These are phyloP conservation scores for Suillus subalutaceus DNA, from an alignment of 768 basidiomycete species.

Conservation along the genomic window DNA sequence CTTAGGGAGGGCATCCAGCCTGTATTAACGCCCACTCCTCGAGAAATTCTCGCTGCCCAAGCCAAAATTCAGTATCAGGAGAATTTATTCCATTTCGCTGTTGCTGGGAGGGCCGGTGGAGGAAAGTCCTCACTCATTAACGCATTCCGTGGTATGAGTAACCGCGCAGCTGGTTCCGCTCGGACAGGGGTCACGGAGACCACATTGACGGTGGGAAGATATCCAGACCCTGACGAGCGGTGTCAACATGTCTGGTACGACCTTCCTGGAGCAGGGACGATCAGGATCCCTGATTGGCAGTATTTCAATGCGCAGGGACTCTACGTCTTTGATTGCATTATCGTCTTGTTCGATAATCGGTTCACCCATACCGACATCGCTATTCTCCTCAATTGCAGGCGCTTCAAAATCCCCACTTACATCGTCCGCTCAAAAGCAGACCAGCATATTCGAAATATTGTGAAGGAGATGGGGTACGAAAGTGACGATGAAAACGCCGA, in stretches of 20 bases:
- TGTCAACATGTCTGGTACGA: conserved; percentile 30
- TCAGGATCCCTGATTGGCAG: conserved; percentile 25
- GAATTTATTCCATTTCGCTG: conserved; percentile 28
- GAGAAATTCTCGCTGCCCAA: conserved; percentile 16
- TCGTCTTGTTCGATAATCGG: conserved; percentile 21
- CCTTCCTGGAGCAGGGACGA: conserved; percentile 32
- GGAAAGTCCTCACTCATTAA: conserved; percentile 37
- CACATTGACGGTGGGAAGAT: conserved; percentile 22
- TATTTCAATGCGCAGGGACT: conserved; percentile 34
- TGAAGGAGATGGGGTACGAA: conserved; percentile 14
- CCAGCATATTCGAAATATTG: conserved; percentile 16
- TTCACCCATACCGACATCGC: conserved; percentile 19
- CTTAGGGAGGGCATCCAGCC: conserved; percentile 20
- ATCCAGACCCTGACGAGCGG: conserved; percentile 23
- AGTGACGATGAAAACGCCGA: conserved; percentile 11
- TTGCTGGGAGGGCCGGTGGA: conserved; percentile 28
- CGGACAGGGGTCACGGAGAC: conserved; percentile 28
- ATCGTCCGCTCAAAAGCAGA: conserved; percentile 23
- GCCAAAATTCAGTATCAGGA: conserved; percentile 18
- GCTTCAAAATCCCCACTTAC: conserved; percentile 19
- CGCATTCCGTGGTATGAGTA: conserved; percentile 28
- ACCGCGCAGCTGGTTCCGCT: conserved; percentile 22
- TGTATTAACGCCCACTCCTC: conserved; percentile 18
- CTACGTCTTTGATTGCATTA: conserved; percentile 20
- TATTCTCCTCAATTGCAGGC: conserved; percentile 17